phyloP scores from a whole-genome alignment of 2,329 filamentous ascomycete species.

The Fusarium duplospermum region DNA sequence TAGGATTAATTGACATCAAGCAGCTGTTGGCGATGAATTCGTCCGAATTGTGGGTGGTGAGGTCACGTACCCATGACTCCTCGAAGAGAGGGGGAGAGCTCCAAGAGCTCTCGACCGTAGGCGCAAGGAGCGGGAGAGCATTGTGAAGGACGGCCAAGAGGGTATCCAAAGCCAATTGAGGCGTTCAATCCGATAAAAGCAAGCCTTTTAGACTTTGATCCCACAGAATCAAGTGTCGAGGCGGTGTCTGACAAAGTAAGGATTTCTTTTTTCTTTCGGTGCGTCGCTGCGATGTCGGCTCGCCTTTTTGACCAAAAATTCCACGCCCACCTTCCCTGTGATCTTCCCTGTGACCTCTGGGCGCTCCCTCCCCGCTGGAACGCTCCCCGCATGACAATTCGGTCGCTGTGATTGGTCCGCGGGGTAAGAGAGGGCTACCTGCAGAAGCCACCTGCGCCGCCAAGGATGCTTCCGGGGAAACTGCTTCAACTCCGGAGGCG shows the following conservation, averaged over 20 bases:
- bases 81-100: constrained; percentile 40
- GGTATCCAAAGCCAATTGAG: constrained; percentile 36
- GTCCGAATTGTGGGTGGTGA: background rate
- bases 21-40: background rate
- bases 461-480: constrained; percentile 17
- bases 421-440: background rate
- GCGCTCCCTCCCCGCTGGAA: constrained; percentile 22
- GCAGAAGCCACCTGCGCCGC: constrained; percentile 22
- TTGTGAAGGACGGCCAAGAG: constrained; percentile 24
- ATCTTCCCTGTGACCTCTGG: constrained; percentile 50
- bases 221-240: background rate
- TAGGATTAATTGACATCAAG: background rate
- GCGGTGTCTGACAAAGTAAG: constrained; percentile 20
- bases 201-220: constrained; percentile 18
- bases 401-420: constrained; percentile 25
- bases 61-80: constrained; percentile 43
- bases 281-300: constrained; percentile 46
- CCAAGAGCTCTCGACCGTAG: constrained; percentile 45
- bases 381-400: constrained; percentile 47
- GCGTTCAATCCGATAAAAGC: constrained; percentile 14
- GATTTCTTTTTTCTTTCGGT: constrained; percentile 30
- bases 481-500: constrained; percentile 31
- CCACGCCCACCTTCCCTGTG: constrained; percentile 46
- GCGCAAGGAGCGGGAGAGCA: constrained; percentile 46
- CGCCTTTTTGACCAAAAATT: constrained; percentile 37